These are phyloP conservation scores for Alectoria sarmentosa DNA, from an alignment of 495 filamentous ascomycete species.

Conservation along the genomic window DNA sequence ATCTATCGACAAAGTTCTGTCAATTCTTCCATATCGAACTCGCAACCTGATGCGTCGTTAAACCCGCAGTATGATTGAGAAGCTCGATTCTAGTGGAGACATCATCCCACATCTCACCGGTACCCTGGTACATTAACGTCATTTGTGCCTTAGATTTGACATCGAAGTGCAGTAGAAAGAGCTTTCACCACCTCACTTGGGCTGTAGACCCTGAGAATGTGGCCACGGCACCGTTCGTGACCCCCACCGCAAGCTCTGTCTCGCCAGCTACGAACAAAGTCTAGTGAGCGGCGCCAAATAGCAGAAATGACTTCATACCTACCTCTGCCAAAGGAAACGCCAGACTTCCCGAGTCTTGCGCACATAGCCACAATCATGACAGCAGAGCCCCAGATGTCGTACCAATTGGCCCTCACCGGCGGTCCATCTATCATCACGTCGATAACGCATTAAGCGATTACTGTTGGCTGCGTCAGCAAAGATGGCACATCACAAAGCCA, in stretches of 20 bases:
- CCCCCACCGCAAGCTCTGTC: not conserved
- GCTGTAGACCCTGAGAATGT: not conserved
- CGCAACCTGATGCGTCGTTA: no score
- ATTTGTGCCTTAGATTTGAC: no score
- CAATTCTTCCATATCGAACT: no score
- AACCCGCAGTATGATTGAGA: no score
- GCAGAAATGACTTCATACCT: not conserved
- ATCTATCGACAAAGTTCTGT: no score
- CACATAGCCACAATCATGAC: not conserved
- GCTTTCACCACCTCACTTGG: no score
- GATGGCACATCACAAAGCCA: no score
- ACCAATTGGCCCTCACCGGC: not conserved
- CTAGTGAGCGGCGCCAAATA: not conserved
- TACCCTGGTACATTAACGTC: no score
- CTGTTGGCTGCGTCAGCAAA: not conserved
- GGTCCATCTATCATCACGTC: not conserved
- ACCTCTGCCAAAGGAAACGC: not conserved
- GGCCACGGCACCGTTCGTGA: not conserved
- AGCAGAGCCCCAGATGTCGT: not conserved
- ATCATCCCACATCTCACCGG: no score
- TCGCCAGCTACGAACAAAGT: not conserved
- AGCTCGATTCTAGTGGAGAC: no score
- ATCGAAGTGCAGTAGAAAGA: no score
- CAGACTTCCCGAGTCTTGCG: not conserved
- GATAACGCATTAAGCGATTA: not conserved